phyloP scores from a whole-genome alignment of 2,329 filamentous ascomycete species.

The Lithohypha guttulata region DNA sequence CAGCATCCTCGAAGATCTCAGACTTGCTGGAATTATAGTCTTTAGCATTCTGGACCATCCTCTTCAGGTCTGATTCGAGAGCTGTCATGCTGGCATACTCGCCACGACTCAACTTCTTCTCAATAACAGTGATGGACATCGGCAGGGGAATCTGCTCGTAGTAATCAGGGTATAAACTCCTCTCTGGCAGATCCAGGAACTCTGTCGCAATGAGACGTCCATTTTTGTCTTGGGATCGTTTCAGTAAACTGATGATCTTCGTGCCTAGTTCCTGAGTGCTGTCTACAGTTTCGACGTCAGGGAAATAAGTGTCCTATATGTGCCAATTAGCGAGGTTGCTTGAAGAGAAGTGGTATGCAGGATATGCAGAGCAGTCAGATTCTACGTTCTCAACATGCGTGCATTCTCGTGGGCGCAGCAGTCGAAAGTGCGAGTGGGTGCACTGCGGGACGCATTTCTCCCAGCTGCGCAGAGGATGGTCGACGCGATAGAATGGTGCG shows the following conservation, averaged over 20 bases:
- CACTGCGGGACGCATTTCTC: too few relatives aligned
- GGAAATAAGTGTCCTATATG: slow-evolving; percentile 20
- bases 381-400: too few relatives aligned
- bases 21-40: slow-evolving; percentile 67
- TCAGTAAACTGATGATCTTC: slow-evolving; percentile 63
- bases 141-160: slow-evolving; percentile 68
- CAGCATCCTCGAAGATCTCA: slow-evolving; percentile 68
- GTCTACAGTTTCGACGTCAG: slow-evolving; percentile 47
- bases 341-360: too few relatives aligned
- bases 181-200: slow-evolving; percentile 61
- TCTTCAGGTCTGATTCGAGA: slow-evolving; percentile 75
- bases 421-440: too few relatives aligned
- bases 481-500: slow-evolving; percentile 5
- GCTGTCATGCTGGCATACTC: slow-evolving; percentile 61
- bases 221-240: slow-evolving; percentile 68
- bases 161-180: slow-evolving; percentile 51
- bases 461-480: too few relatives aligned
- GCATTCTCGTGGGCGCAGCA: too few relatives aligned
- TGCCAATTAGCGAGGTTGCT: slow-evolving; percentile 8
- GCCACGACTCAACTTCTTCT: slow-evolving; percentile 58
- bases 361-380: too few relatives aligned
- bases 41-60: slow-evolving; percentile 80
- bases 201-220: slow-evolving; percentile 63
- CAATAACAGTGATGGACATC: slow-evolving; percentile 65
- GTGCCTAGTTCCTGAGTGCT: slow-evolving; percentile 62